Conservation (phyloP, 352 stramenopile genomes). For the Phytophthora meadii region DNA sequence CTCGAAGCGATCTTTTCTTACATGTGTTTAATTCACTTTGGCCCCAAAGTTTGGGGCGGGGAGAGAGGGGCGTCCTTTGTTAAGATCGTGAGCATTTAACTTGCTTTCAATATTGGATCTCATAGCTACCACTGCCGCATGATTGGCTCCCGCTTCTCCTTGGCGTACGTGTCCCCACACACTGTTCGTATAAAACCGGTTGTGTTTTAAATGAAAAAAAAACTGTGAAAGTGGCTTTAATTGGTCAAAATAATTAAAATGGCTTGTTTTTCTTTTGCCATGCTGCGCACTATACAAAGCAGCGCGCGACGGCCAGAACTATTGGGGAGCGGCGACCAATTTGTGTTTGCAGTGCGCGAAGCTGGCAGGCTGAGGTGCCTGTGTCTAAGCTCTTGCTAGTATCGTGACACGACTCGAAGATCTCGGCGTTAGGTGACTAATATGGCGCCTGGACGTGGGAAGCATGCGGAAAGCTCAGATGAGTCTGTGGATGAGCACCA, state of each 20-base stretch:
- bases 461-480: conserved; percentile 10
- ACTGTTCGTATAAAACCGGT: conserved; percentile 4
- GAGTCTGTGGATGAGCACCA: conserved; percentile 10
- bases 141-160: conserved; percentile 20
- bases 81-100: conserved; percentile 9
- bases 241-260: conserved; percentile 29
- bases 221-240: conserved; percentile 9
- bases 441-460: conserved; percentile 22
- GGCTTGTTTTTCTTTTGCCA: conserved; percentile 24
- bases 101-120: conserved; percentile 13
- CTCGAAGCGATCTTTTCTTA: conserved; percentile 11
- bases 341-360: neutral
- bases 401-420: neutral
- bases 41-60: neutral
- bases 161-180: neutral
- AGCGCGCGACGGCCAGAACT: conserved; percentile 24
- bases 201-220: conserved; percentile 27
- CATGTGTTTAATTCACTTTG: conserved; percentile 9
- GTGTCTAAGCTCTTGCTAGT: neutral
- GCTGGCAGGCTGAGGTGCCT: neutral
- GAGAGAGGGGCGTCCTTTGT: neutral
- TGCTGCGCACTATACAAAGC: conserved; percentile 27
- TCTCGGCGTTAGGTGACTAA: neutral
- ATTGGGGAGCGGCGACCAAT: conserved; percentile 9
- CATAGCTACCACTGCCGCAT: conserved; percentile 5